These are phyloP conservation scores for Lentinula sp. DNA, from an alignment of 768 basidiomycete species.

Conservation along the genomic window DNA sequence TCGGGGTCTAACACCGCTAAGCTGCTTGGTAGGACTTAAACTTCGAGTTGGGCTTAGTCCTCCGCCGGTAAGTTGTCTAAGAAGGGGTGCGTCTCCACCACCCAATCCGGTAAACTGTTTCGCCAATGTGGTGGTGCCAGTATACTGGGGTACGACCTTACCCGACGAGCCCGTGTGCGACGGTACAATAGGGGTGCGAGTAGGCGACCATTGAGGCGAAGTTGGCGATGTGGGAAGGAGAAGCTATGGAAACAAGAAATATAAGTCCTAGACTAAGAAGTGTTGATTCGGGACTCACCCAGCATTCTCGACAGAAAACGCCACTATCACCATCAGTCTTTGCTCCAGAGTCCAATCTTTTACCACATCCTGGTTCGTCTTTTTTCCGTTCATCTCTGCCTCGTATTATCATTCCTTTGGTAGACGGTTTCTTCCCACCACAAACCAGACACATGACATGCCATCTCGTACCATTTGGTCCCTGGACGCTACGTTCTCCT, in stretches of 20 bases:
- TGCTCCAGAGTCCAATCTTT: conserved; percentile 77
- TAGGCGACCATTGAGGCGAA: conserved; percentile 48
- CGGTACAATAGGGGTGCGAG: conserved; percentile 39
- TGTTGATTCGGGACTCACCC: conserved; percentile 37
- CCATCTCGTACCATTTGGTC: conserved; percentile 79
- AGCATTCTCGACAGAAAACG: conserved; percentile 83
- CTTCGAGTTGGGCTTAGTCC: conserved; percentile 33
- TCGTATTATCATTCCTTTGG: conserved; percentile 24
- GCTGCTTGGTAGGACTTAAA: conserved; percentile 70
- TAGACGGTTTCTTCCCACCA: conserved; percentile 60
- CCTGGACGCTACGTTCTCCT: conserved; percentile 39
- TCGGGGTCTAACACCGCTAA: conserved; percentile 46
- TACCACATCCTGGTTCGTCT: conserved; percentile 72
- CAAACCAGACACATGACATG: conserved; percentile 74
- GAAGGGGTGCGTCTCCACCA: conserved; percentile 29
- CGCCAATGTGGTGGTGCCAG: conserved; percentile 68
- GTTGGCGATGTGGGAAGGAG: conserved; percentile 47
- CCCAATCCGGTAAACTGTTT: conserved; percentile 68
- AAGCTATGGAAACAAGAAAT: conserved; percentile 31
- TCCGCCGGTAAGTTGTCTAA: conserved; percentile 23
- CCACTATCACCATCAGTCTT: conserved; percentile 63
- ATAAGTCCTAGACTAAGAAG: background rate
- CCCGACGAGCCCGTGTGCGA: conserved; percentile 34
- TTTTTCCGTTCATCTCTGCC: conserved; percentile 42
- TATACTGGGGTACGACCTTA: conserved; percentile 48